A percentile compares a stretch with the other conserved stretches of the same genome.
phyloP scores from a whole-genome alignment of 192 early-diverging fungal genomes.

The Glomus cerebriforme region DNA sequence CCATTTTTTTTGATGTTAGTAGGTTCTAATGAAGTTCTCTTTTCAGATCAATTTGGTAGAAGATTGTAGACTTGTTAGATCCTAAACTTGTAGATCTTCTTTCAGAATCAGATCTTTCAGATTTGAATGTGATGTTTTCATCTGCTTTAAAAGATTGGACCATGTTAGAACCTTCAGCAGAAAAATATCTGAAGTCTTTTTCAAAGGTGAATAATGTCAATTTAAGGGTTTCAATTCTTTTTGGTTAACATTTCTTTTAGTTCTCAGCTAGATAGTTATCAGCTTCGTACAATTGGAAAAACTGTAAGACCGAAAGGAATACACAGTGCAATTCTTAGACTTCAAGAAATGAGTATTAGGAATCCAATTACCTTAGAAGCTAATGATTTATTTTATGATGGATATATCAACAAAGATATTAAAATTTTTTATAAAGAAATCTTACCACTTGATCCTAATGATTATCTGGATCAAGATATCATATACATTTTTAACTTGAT shows the following conservation, averaged over 20 bases:
- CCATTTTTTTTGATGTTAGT: background rate
- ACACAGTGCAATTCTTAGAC: conserved; percentile 21
- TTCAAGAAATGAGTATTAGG: conserved; percentile 24
- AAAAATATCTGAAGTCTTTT: conserved; percentile 29
- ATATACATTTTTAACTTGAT: conserved; percentile 34
- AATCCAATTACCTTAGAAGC: background rate
- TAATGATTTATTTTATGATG: background rate
- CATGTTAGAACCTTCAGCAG: conserved; percentile 28
- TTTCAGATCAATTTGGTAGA: conserved; percentile 22
- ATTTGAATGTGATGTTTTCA: conserved; percentile 16
- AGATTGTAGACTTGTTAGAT: conserved; percentile 19
- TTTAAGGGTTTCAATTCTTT: conserved; percentile 21
- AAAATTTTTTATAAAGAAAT: conserved; percentile 3
- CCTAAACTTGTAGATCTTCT: background rate
- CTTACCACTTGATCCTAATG: background rate
- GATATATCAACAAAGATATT: background rate
- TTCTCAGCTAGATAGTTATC: conserved; percentile 28
- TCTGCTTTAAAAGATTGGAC: conserved; percentile 13
- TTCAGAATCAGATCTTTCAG: conserved; percentile 17
- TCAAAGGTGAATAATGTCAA: conserved; percentile 25
- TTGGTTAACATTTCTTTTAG: conserved; percentile 20
- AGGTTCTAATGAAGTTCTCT: conserved; percentile 24
- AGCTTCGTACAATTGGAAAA: conserved; percentile 23
- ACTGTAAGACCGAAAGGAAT: conserved; percentile 31
- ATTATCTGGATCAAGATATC: conserved; percentile 26